Evolutionary conservation across 1,139 yeast genomes (phyloP).

Genomic region (Protomyces arabidopsidicola): DNA sequence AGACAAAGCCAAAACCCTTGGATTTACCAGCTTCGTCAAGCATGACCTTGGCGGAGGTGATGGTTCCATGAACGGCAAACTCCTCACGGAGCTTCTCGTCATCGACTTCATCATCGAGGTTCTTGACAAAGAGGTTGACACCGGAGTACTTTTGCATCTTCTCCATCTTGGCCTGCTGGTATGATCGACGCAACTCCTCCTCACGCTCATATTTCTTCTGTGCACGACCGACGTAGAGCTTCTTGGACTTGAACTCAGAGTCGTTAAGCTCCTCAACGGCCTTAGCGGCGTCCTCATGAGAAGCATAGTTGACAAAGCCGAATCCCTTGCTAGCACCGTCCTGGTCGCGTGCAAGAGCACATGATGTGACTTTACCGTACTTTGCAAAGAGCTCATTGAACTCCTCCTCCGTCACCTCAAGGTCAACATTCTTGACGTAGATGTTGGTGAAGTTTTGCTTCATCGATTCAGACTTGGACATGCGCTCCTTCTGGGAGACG

Average conservation of each 20-base stretch:
- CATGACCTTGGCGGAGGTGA: slow-evolving; percentile 85
- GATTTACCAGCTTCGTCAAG: slow-evolving; percentile 91
- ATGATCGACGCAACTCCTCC: slow-evolving; percentile 92
- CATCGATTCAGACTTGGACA: slow-evolving; percentile 85
- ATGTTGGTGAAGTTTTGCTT: slow-evolving; percentile 93
- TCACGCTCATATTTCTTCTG: slow-evolving; percentile 98
- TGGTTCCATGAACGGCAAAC: slow-evolving; percentile 87
- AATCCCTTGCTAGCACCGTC: slow-evolving; percentile 94
- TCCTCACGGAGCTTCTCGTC: slow-evolving; percentile 90
- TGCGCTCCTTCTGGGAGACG: slow-evolving; percentile 89
- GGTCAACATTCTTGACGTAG: slow-evolving; percentile 82
- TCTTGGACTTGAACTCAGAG: slow-evolving; percentile 76
- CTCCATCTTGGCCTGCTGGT: slow-evolving; percentile 89
- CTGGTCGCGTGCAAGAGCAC: slow-evolving; percentile 72
- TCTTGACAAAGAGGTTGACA: slow-evolving; percentile 92
- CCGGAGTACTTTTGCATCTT: slow-evolving; percentile 94
- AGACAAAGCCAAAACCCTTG: slow-evolving; percentile 97
- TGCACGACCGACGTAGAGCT: slow-evolving; percentile 94
- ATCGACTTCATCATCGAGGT: slow-evolving; percentile 88
- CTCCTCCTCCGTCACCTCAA: slow-evolving; percentile 60
- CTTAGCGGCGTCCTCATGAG: slow-evolving; percentile 79
- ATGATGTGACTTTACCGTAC: slow-evolving; percentile 79
- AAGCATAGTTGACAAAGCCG: slow-evolving; percentile 88
- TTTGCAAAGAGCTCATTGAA: slow-evolving; percentile 67
- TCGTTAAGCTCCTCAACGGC: slow-evolving; percentile 93